A percentile compares a stretch with the other conserved stretches of the same genome.
These are phyloP conservation scores for Microascus cirrosus DNA, from an alignment of 2,329 filamentous ascomycete genomes.

Conservation along the genomic window DNA sequence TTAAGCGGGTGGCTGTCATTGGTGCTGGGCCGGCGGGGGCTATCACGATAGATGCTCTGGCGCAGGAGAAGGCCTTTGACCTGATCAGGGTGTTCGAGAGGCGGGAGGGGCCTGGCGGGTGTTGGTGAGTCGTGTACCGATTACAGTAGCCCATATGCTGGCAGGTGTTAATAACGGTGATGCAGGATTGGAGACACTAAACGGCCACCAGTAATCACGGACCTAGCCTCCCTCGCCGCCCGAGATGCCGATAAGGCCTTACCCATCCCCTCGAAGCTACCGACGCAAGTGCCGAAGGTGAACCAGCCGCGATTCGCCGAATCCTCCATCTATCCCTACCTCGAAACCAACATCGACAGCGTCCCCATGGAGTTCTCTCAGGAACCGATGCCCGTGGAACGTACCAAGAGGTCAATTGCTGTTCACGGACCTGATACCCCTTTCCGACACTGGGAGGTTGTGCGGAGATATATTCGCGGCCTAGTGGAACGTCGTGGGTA, in stretches of 20 bases:
- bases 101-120: slow-evolving; percentile 46
- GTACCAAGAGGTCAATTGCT: slow-evolving; percentile 16
- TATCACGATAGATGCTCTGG: slow-evolving; percentile 48
- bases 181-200: slow-evolving; percentile 28
- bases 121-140: slow-evolving; percentile 37
- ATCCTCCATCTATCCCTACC: slow-evolving; percentile 47
- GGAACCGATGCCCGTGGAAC: slow-evolving; percentile 35
- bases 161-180: not conserved
- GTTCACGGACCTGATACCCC: slow-evolving; percentile 43
- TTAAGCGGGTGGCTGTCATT: slow-evolving; percentile 50
- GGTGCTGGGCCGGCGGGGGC: slow-evolving; percentile 62
- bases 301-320: slow-evolving; percentile 39
- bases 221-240: slow-evolving; percentile 32
- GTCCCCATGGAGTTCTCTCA: slow-evolving; percentile 49
- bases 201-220: slow-evolving; percentile 26
- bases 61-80: slow-evolving; percentile 46
- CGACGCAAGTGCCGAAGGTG: slow-evolving; percentile 28
- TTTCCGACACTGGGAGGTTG: slow-evolving; percentile 49
- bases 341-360: slow-evolving; percentile 55
- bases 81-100: slow-evolving; percentile 51
- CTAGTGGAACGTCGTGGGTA: slow-evolving; percentile 43
- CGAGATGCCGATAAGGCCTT: slow-evolving; percentile 38
- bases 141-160: not conserved
- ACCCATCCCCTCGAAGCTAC: slow-evolving; percentile 32
- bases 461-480: slow-evolving; percentile 40